Base-by-base conservation (phyloP, 768 basidiomycete species). In the Filobasidium wieringae region DNA sequence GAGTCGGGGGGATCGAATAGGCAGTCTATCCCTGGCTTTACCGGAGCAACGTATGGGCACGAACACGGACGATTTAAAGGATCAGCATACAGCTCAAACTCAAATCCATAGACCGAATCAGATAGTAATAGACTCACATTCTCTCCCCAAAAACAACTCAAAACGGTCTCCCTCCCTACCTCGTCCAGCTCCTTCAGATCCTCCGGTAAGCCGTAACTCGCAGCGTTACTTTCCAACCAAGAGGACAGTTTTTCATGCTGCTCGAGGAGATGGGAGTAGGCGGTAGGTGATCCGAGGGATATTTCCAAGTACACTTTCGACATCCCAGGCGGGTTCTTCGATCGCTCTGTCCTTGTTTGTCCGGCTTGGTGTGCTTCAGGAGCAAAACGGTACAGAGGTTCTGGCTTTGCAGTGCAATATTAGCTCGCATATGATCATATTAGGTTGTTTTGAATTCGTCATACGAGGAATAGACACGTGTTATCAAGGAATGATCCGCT, bases 191-290 rank as follows among this genome's bases (percentile, higher is more conserved):
- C 72, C 2, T 71, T 68, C 6, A 77, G 74, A 7, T 55, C 58
- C 0, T 15, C 0, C 4, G 79, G 76, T 1, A 81, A 69, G 6
- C 76, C 76, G 58, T 80, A 81, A 34, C 76, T 76, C 0, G 66
- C 40, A 11, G 74, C 75, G 41, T 78, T 76, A 62, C 70, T 74
- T 7, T 64, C 61, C 4, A 80, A 72, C 50, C 75, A 72, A 26
- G 67, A 60, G 22, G 43, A 47, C 0, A 78, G 73, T 2, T 64
- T 68, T 22, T 74, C 57, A 59, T 79, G 54, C 15, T 55, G 11
- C 2, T 6, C 22, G 40, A 45, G 6, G 22, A 34, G 24, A 17
- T n/a, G 17, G 19, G 7, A 9, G 40, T 55, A 37, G 22, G 24
- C 14, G 9, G 37, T 24, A 17, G 26, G 15, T 7, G 12, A 12